Conservation (phyloP, 148 eudicot genomes). For the Polygonum maritimum region DNA sequence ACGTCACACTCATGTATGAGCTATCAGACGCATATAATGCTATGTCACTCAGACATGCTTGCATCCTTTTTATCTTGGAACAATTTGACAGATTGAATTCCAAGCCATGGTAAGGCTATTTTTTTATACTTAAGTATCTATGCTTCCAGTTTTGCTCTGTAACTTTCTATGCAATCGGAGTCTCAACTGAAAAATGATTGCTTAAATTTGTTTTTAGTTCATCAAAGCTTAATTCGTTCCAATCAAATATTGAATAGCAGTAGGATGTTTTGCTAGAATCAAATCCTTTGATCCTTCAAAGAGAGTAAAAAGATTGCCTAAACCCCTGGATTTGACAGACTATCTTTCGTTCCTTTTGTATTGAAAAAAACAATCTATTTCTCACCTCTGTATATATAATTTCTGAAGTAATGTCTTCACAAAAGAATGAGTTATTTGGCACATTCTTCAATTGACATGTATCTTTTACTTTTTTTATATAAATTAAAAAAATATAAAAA, state of each 20-base stretch:
- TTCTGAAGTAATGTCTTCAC: too few relatives aligned
- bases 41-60: conserved; percentile 49
- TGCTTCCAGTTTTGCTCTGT: not conserved
- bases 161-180: not conserved
- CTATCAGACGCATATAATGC: conserved; percentile 79
- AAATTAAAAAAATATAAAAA: too few relatives aligned
- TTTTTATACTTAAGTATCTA: not conserved
- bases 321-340: too few relatives aligned
- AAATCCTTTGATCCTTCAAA: not conserved
- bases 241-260: too few relatives aligned
- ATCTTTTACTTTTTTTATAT: too few relatives aligned
- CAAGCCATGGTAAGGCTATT: conserved; percentile 49
- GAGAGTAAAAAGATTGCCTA: not conserved
- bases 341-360: too few relatives aligned
- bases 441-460: too few relatives aligned
- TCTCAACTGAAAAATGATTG: too few relatives aligned
- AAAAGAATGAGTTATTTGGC: too few relatives aligned
- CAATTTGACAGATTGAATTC: conserved; percentile 47
- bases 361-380: not conserved
- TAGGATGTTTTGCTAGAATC: not conserved
- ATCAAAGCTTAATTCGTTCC: too few relatives aligned
- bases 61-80: conserved; percentile 72
- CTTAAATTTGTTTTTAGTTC: not conserved
- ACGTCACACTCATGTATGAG: conserved; percentile 64
- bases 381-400: not conserved